phyloP scores from a whole-genome alignment of 2,329 filamentous ascomycete genomes.

The Periconia sp. region DNA sequence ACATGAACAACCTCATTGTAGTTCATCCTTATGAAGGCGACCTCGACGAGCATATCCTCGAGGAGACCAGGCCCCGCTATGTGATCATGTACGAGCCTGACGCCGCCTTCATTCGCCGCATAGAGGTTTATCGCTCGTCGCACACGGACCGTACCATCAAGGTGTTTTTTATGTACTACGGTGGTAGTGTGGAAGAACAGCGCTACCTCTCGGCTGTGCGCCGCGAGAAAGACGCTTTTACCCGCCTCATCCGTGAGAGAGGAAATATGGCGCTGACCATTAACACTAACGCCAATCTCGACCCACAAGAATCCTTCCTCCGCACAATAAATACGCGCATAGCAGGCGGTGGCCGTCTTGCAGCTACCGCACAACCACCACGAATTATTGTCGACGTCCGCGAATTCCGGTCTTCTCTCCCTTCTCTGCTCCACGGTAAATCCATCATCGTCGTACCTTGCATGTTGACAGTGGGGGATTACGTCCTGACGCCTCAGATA shows the following conservation, averaged over 20 bases:
- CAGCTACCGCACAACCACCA: constrained; percentile 84
- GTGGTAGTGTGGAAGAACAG: constrained; percentile 93
- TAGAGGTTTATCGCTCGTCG: constrained; percentile 95
- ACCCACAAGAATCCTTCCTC: constrained; percentile 89
- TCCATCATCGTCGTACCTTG: constrained; percentile 90
- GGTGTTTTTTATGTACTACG: constrained; percentile 97
- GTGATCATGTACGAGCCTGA: constrained; percentile 99
- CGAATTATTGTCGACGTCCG: constrained; percentile 94
- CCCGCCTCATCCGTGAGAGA: constrained; percentile 91
- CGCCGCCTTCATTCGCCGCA: constrained; percentile 87
- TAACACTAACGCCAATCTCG: constrained; percentile 68
- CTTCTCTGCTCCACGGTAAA: constrained; percentile 87
- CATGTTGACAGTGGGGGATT: constrained; percentile 96
- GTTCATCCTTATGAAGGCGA: constrained; percentile 95
- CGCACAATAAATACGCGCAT: constrained; percentile 97
- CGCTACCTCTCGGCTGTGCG: constrained; percentile 86
- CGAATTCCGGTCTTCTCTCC: constrained; percentile 91
- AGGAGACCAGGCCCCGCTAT: constrained; percentile 90
- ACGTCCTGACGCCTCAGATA: constrained; percentile 88
- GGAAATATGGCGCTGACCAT: constrained; percentile 91
- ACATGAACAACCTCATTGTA: constrained; percentile 86
- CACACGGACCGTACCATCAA: constrained; percentile 87
- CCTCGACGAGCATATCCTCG: constrained; percentile 93
- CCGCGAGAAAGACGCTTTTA: constrained; percentile 96
- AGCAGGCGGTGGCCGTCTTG: constrained; percentile 84